These are phyloP conservation scores for Saitozyma podzolica DNA, from an alignment of 768 basidiomycete genomes.

Conservation along the genomic window DNA sequence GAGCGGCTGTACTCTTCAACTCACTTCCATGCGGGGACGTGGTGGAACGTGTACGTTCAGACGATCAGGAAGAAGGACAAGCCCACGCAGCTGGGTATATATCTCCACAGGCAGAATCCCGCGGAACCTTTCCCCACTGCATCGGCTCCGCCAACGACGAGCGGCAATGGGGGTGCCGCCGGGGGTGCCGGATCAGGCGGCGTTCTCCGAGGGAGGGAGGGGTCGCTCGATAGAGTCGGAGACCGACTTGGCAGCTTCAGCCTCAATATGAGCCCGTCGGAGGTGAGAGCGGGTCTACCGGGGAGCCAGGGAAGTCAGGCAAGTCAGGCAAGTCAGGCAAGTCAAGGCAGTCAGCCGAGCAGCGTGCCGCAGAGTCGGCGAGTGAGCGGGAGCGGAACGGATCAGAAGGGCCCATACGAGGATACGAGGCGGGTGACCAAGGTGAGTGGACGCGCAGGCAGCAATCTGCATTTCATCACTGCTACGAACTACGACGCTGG, in stretches of 20 bases:
- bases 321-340: too few relatives aligned
- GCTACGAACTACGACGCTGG: constrained; percentile 27
- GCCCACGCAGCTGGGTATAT: constrained; percentile 74
- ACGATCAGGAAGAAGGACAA: constrained; percentile 74
- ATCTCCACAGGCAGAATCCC: constrained; percentile 71
- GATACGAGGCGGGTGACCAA: constrained; percentile 40
- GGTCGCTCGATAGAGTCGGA: too few relatives aligned
- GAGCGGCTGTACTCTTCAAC: constrained; percentile 78
- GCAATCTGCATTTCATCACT: constrained; percentile 6
- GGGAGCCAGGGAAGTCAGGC: too few relatives aligned
- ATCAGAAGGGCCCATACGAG: constrained; percentile 19
- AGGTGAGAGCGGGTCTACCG: too few relatives aligned
- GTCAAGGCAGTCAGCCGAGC: too few relatives aligned
- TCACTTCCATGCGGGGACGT: constrained; percentile 83
- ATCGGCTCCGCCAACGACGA: too few relatives aligned
- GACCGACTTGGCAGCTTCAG: too few relatives aligned
- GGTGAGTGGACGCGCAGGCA: constrained; percentile 19
- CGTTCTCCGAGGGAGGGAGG: too few relatives aligned
- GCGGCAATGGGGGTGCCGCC: too few relatives aligned
- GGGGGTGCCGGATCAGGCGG: too few relatives aligned
- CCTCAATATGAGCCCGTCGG: too few relatives aligned
- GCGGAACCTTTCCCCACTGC: constrained; percentile 17
- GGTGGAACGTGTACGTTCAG: constrained; percentile 81
- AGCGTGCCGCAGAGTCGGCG: too few relatives aligned
- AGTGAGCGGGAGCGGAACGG: not conserved